phyloP scores from a whole-genome alignment of 2,329 filamentous ascomycete species.

The Pyricularia sp. region DNA sequence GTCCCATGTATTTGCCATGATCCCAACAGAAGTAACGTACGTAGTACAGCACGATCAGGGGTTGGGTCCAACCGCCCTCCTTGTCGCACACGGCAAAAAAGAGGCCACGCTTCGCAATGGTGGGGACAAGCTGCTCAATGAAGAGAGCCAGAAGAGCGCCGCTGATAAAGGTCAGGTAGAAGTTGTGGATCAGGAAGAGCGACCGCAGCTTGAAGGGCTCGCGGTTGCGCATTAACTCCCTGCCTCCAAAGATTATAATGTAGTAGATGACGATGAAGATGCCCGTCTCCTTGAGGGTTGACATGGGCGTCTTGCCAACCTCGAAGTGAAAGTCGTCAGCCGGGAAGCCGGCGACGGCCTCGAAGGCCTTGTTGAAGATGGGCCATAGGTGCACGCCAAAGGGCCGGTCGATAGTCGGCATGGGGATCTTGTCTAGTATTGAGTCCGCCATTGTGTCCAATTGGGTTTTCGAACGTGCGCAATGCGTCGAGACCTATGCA shows the following conservation, averaged over 20 bases:
- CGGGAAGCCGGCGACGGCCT: slow-evolving; percentile 67
- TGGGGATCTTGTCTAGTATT: slow-evolving; percentile 34
- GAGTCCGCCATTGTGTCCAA: slow-evolving; percentile 10
- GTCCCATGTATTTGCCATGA: not conserved
- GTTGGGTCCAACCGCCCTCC: slow-evolving; percentile 86
- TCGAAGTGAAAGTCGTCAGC: slow-evolving; percentile 80
- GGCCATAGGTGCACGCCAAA: slow-evolving; percentile 92
- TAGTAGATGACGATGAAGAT: slow-evolving; percentile 85
- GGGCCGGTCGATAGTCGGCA: slow-evolving; percentile 80
- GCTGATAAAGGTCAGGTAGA: slow-evolving; percentile 83
- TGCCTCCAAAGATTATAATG: slow-evolving; percentile 82
- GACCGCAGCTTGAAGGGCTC: slow-evolving; percentile 78
- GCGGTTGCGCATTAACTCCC: slow-evolving; percentile 84
- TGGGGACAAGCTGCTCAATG: slow-evolving; percentile 83
- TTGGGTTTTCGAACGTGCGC: not conserved
- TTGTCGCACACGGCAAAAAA: slow-evolving; percentile 81
- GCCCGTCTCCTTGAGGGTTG: slow-evolving; percentile 74
- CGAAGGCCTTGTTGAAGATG: slow-evolving; percentile 83
- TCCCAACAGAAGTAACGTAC: slow-evolving; percentile 43
- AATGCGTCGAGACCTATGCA: not conserved
- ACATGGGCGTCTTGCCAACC: slow-evolving; percentile 76
- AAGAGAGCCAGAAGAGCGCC: slow-evolving; percentile 73
- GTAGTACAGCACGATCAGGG: slow-evolving; percentile 91
- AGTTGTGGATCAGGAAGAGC: slow-evolving; percentile 94
- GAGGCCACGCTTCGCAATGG: slow-evolving; percentile 67